Percentiles rank a stretch among this genome's conserved stretches.
Evolutionary conservation across 2,329 filamentous ascomycete species (phyloP).

Genomic region (Phaeosphaeriaceae sp.): DNA sequence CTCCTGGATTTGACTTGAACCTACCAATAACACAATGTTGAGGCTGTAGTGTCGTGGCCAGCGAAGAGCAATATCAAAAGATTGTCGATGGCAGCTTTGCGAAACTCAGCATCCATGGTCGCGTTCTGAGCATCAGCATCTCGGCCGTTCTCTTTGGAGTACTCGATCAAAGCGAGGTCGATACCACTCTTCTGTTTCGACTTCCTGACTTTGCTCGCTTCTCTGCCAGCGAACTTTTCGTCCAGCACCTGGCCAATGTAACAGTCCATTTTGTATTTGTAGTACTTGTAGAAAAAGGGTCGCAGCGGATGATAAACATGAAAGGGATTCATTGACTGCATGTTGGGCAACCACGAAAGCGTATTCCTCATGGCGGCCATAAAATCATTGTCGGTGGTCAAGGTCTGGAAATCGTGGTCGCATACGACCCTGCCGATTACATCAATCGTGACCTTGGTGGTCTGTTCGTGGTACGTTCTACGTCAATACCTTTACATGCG

Average conservation of each 20-base stretch:
- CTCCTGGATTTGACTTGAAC: background rate
- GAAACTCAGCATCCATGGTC: constrained; percentile 32
- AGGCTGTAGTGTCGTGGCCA: constrained; percentile 45
- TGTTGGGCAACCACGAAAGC: constrained; percentile 45
- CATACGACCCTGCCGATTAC: constrained; percentile 52
- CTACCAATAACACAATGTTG: constrained; percentile 39
- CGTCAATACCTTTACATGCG: too few species aligned
- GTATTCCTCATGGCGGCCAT: constrained; percentile 46
- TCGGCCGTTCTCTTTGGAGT: constrained; percentile 43
- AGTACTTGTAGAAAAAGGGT: constrained; percentile 41
- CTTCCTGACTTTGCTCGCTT: constrained; percentile 27
- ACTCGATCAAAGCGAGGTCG: constrained; percentile 50
- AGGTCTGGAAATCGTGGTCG: constrained; percentile 48
- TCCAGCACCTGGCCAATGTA: constrained; percentile 47
- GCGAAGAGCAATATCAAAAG: constrained; percentile 38
- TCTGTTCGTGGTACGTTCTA: constrained; percentile 10
- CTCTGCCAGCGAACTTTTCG: constrained; percentile 45
- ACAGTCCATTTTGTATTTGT: constrained; percentile 46
- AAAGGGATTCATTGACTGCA: constrained; percentile 41
- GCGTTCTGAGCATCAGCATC: constrained; percentile 16
- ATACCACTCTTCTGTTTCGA: constrained; percentile 44
- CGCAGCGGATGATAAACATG: constrained; percentile 48
- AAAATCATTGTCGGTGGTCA: constrained; percentile 44
- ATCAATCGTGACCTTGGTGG: constrained; percentile 51
- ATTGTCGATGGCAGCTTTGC: constrained; percentile 30